These are phyloP conservation scores for Arthrobotrys entomopaga DNA, from an alignment of 2,329 filamentous ascomycete species.

Conservation along the genomic window DNA sequence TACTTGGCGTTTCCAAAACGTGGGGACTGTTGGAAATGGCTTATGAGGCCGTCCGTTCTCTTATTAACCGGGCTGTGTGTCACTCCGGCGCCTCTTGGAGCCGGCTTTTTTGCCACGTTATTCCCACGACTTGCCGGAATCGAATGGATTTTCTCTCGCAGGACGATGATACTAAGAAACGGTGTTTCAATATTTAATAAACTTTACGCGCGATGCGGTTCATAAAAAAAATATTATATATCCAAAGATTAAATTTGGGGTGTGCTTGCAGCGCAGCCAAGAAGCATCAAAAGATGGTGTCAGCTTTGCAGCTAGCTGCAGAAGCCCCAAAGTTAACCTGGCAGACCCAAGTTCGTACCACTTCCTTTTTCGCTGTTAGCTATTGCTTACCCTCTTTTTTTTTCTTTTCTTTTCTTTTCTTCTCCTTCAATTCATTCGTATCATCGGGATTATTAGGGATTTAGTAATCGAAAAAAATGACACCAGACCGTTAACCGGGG, in stretches of 20 bases:
- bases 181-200: slow-evolving; percentile 1
- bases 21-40: too few species aligned
- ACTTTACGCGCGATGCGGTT: slow-evolving; percentile 11
- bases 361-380: neutral
- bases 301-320: slow-evolving; percentile 41
- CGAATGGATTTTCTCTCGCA: slow-evolving; percentile 23
- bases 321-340: slow-evolving; percentile 13
- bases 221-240: neutral
- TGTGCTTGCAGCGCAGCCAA: neutral
- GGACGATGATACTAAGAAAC: slow-evolving; percentile 8
- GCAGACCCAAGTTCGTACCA: neutral
- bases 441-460: neutral
- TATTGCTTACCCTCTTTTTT: neutral
- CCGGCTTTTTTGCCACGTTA: slow-evolving; percentile 8
- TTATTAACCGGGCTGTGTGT: slow-evolving; percentile 27
- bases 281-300: slow-evolving; percentile 22
- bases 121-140: slow-evolving; percentile 1
- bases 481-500: neutral
- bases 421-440: neutral
- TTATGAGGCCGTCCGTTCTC: slow-evolving; percentile 27
- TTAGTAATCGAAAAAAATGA: slow-evolving; percentile 39
- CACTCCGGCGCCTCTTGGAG: neutral
- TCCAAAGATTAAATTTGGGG: slow-evolving; percentile 7
- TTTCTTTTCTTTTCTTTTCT: neutral
- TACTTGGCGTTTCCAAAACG: slow-evolving; percentile 37